phyloP scores from a whole-genome alignment of 306 rosid species.

The Gillenia trifoliata region DNA sequence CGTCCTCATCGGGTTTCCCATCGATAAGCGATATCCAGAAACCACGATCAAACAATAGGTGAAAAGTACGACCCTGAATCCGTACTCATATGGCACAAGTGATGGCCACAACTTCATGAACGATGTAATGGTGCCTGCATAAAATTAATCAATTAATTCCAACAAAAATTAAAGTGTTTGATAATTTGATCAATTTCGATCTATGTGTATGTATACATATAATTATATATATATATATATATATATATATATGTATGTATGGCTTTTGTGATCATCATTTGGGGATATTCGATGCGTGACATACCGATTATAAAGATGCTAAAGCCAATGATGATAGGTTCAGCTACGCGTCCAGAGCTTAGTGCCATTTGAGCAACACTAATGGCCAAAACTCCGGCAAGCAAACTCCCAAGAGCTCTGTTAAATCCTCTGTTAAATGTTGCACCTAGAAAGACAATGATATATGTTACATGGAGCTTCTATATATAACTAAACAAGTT shows the following conservation, averaged over 20 bases:
- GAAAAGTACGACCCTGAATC: slow-evolving; percentile 54
- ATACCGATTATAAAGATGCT: slow-evolving; percentile 63
- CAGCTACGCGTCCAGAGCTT: slow-evolving; percentile 35
- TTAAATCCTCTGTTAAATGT: slow-evolving; percentile 70
- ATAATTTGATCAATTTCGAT: not conserved
- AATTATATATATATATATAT: too few relatives aligned
- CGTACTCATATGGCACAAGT: slow-evolving; percentile 57
- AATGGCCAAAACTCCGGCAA: slow-evolving; percentile 62
- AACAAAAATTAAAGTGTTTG: not conserved
- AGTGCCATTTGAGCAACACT: slow-evolving; percentile 49
- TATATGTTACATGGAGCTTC: not conserved
- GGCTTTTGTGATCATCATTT: not conserved
- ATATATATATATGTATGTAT: too few relatives aligned
- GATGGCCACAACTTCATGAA: slow-evolving; percentile 59
- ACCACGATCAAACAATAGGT: slow-evolving; percentile 58
- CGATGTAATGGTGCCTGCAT: slow-evolving; percentile 52
- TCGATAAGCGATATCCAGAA: slow-evolving; percentile 48
- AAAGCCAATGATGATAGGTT: slow-evolving; percentile 56
- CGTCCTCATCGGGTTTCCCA: slow-evolving; percentile 61
- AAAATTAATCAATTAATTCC: not conserved
- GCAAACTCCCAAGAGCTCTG: slow-evolving; percentile 63
- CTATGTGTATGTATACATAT: too few relatives aligned
- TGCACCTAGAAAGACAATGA: slow-evolving; percentile 39
- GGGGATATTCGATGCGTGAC: not conserved
- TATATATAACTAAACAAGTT: not conserved